Evolutionary conservation across 768 basidiomycete species (phyloP).

Genomic region (Tricholoma hemisulphureum): DNA sequence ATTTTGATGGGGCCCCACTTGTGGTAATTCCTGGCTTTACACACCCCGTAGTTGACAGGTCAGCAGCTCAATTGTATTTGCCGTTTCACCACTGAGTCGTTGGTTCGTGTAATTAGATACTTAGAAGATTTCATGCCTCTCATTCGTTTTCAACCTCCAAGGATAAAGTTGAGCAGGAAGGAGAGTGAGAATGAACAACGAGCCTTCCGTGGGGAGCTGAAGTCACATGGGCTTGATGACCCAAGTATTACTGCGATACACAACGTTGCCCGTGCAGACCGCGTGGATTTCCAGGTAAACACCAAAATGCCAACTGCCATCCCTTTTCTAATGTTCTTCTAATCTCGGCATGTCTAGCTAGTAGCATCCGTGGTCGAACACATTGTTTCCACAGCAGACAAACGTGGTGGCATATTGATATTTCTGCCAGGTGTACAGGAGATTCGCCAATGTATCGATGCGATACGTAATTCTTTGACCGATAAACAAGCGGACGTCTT

Average conservation of each 20-base stretch:
- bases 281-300: slow-evolving; percentile 71
- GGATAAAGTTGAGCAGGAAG: slow-evolving; percentile 30
- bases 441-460: slow-evolving; percentile 73
- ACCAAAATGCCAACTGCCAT: not conserved
- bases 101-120: slow-evolving; percentile 47
- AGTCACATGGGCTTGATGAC: slow-evolving; percentile 53
- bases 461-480: slow-evolving; percentile 39
- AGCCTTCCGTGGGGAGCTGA: slow-evolving; percentile 48
- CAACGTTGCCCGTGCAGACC: slow-evolving; percentile 55
- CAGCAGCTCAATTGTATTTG: slow-evolving; percentile 22
- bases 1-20: slow-evolving; percentile 80
- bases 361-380: slow-evolving; percentile 65
- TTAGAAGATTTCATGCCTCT: slow-evolving; percentile 73
- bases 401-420: slow-evolving; percentile 71
- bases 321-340: not conserved
- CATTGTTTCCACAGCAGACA: slow-evolving; percentile 49
- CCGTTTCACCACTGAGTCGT: not conserved
- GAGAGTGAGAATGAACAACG: slow-evolving; percentile 47
- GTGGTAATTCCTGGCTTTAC: slow-evolving; percentile 83
- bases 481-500: slow-evolving; percentile 51
- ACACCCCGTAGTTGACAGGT: slow-evolving; percentile 76
- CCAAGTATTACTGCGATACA: slow-evolving; percentile 53
- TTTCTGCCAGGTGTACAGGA: slow-evolving; percentile 92
- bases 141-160: slow-evolving; percentile 53
- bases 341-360: slow-evolving; percentile 40